These are phyloP conservation scores for Alternaria postmessia DNA, from an alignment of 2,329 filamentous ascomycete genomes.

Conservation along the genomic window DNA sequence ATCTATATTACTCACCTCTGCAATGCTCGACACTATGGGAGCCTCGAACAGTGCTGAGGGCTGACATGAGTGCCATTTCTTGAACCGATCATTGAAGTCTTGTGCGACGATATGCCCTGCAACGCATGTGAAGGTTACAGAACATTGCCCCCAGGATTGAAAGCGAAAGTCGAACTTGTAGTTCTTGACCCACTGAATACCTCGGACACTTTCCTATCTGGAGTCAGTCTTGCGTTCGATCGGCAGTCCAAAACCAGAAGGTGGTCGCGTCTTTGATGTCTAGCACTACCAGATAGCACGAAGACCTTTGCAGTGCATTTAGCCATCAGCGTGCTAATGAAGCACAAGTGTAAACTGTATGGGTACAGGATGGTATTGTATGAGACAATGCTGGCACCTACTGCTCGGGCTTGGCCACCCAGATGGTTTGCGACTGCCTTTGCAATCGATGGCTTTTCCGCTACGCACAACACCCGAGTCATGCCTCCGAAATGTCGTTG, in stretches of 20 bases:
- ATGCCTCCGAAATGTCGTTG: constrained; percentile 24
- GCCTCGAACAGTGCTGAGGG: constrained; percentile 84
- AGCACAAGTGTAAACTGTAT: not conserved
- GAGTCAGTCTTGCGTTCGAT: constrained; percentile 16
- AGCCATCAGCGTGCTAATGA: not conserved
- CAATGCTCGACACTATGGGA: constrained; percentile 72
- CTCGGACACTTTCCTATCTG: constrained; percentile 69
- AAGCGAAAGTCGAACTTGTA: constrained; percentile 94
- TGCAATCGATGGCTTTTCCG: constrained; percentile 92
- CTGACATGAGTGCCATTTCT: constrained; percentile 81
- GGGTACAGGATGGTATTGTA: not conserved
- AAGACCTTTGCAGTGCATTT: not conserved
- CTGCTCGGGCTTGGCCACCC: constrained; percentile 77
- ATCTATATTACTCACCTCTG: constrained; percentile 60
- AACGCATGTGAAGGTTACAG: constrained; percentile 93
- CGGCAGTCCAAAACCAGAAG: not conserved
- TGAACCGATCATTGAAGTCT: constrained; percentile 78
- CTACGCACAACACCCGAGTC: constrained; percentile 74
- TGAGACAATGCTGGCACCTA: constrained; percentile 49
- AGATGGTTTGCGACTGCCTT: constrained; percentile 93
- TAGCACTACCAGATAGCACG: not conserved
- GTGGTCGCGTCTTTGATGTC: not conserved
- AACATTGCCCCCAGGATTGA: constrained; percentile 79
- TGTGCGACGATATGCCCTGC: constrained; percentile 84
- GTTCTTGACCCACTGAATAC: constrained; percentile 86